phyloP scores from a whole-genome alignment of 345 rosid genomes.

The Xanthoceras sorbifolium region DNA sequence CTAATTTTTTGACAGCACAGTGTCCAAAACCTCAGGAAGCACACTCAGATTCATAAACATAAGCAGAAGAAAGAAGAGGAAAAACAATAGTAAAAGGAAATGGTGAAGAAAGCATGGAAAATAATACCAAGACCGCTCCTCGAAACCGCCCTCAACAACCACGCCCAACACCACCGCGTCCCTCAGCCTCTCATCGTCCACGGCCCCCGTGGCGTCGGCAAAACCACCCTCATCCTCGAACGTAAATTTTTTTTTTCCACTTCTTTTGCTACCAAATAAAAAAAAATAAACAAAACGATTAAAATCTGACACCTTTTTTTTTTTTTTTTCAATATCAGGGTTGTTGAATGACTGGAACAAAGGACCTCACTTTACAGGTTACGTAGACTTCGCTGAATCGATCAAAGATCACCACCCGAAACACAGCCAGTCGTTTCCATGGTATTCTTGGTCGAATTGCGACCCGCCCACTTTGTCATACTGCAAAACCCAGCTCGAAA shows the following conservation, averaged over 20 bases:
- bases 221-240: constrained; percentile 88
- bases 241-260: constrained; percentile 34
- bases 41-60: background rate
- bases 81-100: constrained; percentile 22
- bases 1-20: background rate
- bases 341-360: constrained; percentile 79
- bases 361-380: constrained; percentile 86
- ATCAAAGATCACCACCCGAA: constrained; percentile 76
- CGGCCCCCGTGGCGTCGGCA: constrained; percentile 98
- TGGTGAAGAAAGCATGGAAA: constrained; percentile 89
- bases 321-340: constrained; percentile 45
- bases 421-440: constrained; percentile 66
- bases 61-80: background rate
- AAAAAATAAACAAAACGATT: background rate
- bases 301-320: background rate
- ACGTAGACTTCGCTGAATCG: constrained; percentile 85
- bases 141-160: constrained; percentile 87
- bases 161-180: constrained; percentile 93
- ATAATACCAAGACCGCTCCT: constrained; percentile 79
- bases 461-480: constrained; percentile 57
- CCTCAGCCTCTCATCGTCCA: constrained; percentile 93
- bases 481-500: constrained; percentile 81
- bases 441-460: constrained; percentile 85
- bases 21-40: background rate
- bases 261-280: background rate